Evolutionary conservation across 2,329 filamentous ascomycete genomes (phyloP), one percentile per base, ranked within the genome.

Genomic region (Sclerotinia trifoliorum): DNA sequence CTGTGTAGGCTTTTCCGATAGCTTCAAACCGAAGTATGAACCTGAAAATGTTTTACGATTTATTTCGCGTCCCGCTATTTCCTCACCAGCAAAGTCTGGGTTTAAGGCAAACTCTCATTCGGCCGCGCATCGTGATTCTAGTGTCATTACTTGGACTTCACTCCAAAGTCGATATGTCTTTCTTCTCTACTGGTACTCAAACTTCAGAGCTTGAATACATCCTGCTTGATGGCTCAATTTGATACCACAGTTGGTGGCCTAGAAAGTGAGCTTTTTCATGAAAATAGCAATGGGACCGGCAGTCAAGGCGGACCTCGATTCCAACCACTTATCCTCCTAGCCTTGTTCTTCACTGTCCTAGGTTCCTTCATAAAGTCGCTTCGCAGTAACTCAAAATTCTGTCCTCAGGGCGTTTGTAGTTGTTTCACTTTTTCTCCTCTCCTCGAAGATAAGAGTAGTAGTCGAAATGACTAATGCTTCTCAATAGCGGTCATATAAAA

Each of bases 201-300:
- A 55, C 68, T 32, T 73, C 72, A 11, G 63, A 70, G 8, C 42
- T 75, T 19, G 73, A 74, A 60, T 69, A 72, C 29, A 71, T 73
- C 32, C 29, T 29, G 29, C 29, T 29, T 29, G 29, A 29, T 5
- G 29, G 29, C 29, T 29, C 35, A 10, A 10, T 35, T 35, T 35
- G 1, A 35, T 35, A 35, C 35, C 35, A 35, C 35, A 5, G 35
- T 35, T 35, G 35, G 8, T 35, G 7, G 1, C 35, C 6, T 32
- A 32, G 2, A 10, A 35, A 35, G 35, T 35, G 35, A 35, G 7
- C 6, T 5, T 35, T 35, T 35, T 35, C 1, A 35, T 2, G 8
- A 35, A 1, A 35, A 35, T 35, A 10, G 10, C 7, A 35, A 35
- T 35, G 1, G 35, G 35, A 35, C 35, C 8, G 7, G 7, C 35